Conservation (phyloP, 345 rosid genomes). For the Populus pruinosa region DNA sequence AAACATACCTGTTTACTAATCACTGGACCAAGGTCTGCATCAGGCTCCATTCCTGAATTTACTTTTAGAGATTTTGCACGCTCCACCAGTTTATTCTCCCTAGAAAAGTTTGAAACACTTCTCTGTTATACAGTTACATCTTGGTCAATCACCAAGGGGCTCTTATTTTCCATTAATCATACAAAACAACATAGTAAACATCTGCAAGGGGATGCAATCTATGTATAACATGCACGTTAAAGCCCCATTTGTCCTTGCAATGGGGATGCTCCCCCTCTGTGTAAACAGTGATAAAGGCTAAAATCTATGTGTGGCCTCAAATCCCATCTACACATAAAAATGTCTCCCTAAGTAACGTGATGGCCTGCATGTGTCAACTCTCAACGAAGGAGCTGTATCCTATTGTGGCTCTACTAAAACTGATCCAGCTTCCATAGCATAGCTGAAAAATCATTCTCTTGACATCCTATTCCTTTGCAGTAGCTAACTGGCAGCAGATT, state of each 20-base stretch:
- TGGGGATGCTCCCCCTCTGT: background rate
- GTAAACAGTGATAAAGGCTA: background rate
- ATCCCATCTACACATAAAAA: background rate
- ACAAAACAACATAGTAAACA: background rate
- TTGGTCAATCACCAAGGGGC: background rate
- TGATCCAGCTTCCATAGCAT: background rate
- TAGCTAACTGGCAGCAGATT: background rate
- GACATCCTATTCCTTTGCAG: background rate
- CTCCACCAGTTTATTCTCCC: constrained; percentile 75
- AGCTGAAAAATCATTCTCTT: background rate
- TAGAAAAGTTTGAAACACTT: constrained; percentile 17
- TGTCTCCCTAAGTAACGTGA: background rate
- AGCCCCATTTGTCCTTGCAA: too few relatives aligned
- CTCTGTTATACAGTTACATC: background rate
- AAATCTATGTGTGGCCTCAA: background rate
- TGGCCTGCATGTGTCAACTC: background rate
- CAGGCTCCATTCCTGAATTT: constrained; percentile 76
- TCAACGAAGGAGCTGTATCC: background rate
- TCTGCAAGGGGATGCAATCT: background rate
- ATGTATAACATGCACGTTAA: background rate
- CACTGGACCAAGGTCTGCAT: constrained; percentile 93
- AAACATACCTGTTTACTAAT: constrained; percentile 75
- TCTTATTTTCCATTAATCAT: background rate
- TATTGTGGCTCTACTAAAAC: background rate
- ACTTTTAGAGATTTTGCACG: constrained; percentile 83